Evolutionary conservation across 495 filamentous ascomycete genomes (phyloP).

Genomic region (Penicillium manginii): DNA sequence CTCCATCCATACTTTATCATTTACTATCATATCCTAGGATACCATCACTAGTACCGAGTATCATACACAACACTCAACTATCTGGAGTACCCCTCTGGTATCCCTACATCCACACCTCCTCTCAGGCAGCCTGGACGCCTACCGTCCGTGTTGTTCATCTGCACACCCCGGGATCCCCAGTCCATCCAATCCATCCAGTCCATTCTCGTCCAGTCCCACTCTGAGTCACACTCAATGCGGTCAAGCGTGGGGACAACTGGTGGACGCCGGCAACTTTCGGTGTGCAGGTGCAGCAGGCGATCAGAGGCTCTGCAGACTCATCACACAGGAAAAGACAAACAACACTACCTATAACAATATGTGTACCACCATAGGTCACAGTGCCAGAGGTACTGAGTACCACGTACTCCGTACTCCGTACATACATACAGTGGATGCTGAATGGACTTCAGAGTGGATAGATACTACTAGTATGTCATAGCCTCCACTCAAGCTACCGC

Average conservation of each 20-base stretch:
- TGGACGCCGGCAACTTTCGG: neutral
- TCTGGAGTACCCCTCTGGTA: no score
- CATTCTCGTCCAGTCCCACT: neutral
- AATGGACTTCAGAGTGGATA: neutral
- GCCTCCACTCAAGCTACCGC: conserved; percentile 13
- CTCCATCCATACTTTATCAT: neutral
- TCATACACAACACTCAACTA: no score
- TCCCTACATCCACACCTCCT: no score
- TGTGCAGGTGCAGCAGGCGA: neutral
- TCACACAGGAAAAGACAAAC: neutral
- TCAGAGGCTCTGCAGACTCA: conserved; percentile 1
- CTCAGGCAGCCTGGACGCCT: neutral
- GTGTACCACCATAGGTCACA: no score
- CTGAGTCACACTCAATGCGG: neutral
- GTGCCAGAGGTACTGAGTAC: no score
- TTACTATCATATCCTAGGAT: no score
- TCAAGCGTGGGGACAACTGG: neutral
- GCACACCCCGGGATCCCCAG: conserved; percentile 2
- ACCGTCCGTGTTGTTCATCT: neutral
- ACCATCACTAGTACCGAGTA: no score
- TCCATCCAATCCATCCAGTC: neutral
- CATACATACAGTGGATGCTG: neutral
- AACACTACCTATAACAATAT: neutral
- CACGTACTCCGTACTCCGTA: no score
- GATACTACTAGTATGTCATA: no score